phyloP scores from a whole-genome alignment of 306 rosid species.

The Lagenaria siceraria region DNA sequence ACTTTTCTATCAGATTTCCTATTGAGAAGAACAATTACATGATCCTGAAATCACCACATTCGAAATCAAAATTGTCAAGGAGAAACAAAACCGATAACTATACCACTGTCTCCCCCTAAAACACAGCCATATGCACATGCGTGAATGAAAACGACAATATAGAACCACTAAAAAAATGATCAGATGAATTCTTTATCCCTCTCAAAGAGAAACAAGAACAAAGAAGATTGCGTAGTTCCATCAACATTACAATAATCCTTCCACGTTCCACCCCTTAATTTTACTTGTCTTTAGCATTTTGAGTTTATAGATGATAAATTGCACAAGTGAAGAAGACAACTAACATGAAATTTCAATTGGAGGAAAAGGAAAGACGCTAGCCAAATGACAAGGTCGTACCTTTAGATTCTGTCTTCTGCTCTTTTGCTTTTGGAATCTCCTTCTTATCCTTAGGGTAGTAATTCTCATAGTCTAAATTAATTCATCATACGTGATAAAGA shows the following conservation, averaged over 20 bases:
- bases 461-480: slow-evolving; percentile 19
- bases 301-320: not conserved
- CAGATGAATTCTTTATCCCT: too few relatives aligned
- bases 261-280: not conserved
- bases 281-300: too few relatives aligned
- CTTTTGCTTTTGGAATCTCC: slow-evolving; percentile 14
- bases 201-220: too few relatives aligned
- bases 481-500: not conserved
- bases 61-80: not conserved
- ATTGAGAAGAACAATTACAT: not conserved
- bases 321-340: not conserved
- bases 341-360: not conserved
- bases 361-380: not conserved
- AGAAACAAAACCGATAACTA: not conserved
- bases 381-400: slow-evolving; percentile 9
- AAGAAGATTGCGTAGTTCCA: not conserved
- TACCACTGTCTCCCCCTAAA: not conserved
- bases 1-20: not conserved
- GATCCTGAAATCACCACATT: not conserved
- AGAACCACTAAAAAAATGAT: too few relatives aligned
- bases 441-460: slow-evolving; percentile 26
- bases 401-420: slow-evolving; percentile 19
- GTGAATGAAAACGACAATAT: too few relatives aligned
- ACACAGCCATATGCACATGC: not conserved
- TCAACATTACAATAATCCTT: not conserved